These are phyloP conservation scores for Saccharomycopsis javanensis DNA, from an alignment of 805 yeast genomes.

Conservation along the genomic window DNA sequence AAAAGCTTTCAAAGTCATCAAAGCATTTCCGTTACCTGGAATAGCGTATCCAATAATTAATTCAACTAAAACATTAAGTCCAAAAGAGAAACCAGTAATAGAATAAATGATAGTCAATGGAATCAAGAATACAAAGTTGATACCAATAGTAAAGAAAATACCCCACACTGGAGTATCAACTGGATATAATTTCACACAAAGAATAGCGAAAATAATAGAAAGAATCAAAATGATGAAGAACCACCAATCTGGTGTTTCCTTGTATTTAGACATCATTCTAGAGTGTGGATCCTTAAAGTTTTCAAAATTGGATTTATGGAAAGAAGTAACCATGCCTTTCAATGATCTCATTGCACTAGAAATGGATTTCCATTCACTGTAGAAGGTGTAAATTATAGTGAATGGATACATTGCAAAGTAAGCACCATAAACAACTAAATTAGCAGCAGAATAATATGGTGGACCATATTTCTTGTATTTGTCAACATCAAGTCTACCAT, in stretches of 20 bases:
- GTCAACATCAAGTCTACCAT: conserved; percentile 35
- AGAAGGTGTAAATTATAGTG: conserved; percentile 38
- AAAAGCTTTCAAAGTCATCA: conserved; percentile 41
- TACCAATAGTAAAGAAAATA: conserved; percentile 41
- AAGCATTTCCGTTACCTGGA: conserved; percentile 46
- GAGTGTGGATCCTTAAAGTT: conserved; percentile 44
- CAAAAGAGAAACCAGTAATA: conserved; percentile 39
- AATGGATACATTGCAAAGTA: conserved; percentile 49
- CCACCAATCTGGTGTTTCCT: conserved; percentile 58
- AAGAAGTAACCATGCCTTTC: conserved; percentile 24
- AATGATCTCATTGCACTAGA: conserved; percentile 31
- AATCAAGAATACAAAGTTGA: conserved; percentile 41
- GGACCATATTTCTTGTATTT: conserved; percentile 50
- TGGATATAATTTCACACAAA: conserved; percentile 37
- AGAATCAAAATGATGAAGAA: conserved; percentile 33
- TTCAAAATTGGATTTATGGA: conserved; percentile 21
- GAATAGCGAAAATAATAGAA: conserved; percentile 39
- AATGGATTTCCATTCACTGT: conserved; percentile 38
- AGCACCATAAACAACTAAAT: conserved; percentile 48
- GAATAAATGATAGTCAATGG: conserved; percentile 42
- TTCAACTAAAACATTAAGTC: conserved; percentile 45
- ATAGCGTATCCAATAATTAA: conserved; percentile 47
- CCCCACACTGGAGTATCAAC: conserved; percentile 52
- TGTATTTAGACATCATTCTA: conserved; percentile 44
- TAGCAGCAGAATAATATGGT: conserved; percentile 58